Evolutionary conservation across 2,329 filamentous ascomycete genomes (phyloP).

Genomic region (Stagonosporopsis vannaccii): DNA sequence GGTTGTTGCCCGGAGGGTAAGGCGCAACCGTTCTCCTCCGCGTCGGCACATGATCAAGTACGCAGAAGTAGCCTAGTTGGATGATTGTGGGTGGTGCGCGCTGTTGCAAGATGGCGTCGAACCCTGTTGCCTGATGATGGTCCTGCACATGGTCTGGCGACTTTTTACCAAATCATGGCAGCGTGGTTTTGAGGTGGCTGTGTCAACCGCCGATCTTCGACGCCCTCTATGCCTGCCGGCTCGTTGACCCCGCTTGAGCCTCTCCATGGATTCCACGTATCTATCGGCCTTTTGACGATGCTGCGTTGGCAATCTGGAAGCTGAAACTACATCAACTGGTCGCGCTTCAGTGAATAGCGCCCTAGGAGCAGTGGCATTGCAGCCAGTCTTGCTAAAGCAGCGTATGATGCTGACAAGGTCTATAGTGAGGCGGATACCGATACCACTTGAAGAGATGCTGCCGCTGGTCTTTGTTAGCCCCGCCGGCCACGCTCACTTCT

Average conservation of each 20-base stretch:
- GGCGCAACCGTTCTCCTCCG: background rate
- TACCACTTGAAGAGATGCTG: background rate
- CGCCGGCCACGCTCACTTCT: background rate
- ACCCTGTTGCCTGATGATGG: background rate
- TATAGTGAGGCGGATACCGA: background rate
- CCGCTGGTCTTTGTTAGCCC: background rate
- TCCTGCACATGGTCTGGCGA: background rate
- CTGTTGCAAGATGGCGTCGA: background rate
- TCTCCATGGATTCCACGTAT: background rate
- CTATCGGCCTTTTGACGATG: background rate
- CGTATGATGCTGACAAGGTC: background rate
- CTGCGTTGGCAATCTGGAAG: background rate
- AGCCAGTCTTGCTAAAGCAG: background rate
- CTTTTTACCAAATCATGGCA: background rate
- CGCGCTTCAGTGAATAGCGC: background rate
- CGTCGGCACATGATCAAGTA: background rate
- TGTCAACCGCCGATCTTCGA: background rate
- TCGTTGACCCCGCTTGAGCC: background rate
- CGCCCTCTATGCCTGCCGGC: background rate
- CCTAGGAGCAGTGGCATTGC: background rate
- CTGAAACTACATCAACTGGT: background rate
- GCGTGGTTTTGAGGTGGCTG: background rate
- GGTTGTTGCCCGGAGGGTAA: background rate
- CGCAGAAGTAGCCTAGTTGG: background rate
- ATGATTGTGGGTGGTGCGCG: background rate